Evolutionary conservation across 805 yeast species (phyloP).

Genomic region (Yamadazyma kitorensis): DNA sequence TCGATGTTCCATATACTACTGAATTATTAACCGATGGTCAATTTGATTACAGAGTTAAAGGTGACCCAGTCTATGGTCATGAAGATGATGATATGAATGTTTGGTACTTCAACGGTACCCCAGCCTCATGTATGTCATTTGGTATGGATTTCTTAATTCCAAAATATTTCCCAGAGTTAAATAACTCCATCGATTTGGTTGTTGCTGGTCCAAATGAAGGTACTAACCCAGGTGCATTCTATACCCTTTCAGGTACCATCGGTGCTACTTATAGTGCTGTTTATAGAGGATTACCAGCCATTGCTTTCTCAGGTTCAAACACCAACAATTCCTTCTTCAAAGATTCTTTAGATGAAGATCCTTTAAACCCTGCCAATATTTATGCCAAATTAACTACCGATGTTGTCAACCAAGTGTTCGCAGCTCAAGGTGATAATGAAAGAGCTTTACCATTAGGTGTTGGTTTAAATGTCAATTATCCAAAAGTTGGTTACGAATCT

Average conservation of each 20-base stretch:
- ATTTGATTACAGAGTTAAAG: conserved; percentile 43
- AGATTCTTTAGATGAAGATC: conserved; percentile 43
- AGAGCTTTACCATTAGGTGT: conserved; percentile 41
- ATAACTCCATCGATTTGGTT: conserved; percentile 45
- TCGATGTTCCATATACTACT: conserved; percentile 36
- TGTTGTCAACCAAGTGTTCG: conserved; percentile 37
- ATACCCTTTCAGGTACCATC: conserved; percentile 49
- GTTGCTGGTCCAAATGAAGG: conserved; percentile 57
- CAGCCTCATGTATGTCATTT: conserved; percentile 50
- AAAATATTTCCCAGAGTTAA: conserved; percentile 32
- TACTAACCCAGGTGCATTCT: conserved; percentile 39
- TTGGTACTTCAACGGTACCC: conserved; percentile 59
- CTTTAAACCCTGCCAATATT: conserved; percentile 41
- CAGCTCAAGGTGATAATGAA: conserved; percentile 32
- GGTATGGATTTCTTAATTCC: conserved; percentile 49
- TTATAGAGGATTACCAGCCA: conserved; percentile 47
- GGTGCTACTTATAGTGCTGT: conserved; percentile 49
- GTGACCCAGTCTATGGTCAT: conserved; percentile 55
- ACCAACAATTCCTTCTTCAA: conserved; percentile 47
- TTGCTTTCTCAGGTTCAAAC: conserved; percentile 53
- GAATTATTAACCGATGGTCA: conserved; percentile 39
- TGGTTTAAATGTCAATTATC: conserved; percentile 50
- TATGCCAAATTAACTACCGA: conserved; percentile 40
- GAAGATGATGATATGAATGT: conserved; percentile 34
- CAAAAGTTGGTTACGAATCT: conserved; percentile 37